These are phyloP conservation scores for Prunus davidiana DNA, from an alignment of 306 rosid genomes.

Conservation along the genomic window DNA sequence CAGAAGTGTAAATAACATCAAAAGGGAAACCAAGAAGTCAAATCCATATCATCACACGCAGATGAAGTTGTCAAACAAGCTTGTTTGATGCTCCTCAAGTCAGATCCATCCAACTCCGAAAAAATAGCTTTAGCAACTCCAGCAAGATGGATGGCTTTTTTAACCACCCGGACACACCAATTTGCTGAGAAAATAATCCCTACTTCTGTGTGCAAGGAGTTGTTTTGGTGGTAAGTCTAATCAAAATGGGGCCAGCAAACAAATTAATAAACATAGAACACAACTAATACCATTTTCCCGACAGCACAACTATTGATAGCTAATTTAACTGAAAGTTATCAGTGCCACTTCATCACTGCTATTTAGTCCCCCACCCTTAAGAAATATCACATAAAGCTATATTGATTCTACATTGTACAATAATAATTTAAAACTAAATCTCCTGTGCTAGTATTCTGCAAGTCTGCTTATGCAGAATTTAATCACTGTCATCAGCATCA, in stretches of 20 bases:
- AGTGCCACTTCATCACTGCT: not conserved
- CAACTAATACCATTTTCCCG: not conserved
- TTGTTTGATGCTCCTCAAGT: not conserved
- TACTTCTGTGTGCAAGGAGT: not conserved
- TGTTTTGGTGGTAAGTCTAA: not conserved
- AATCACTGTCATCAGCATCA: constrained; percentile 12
- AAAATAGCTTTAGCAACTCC: not conserved
- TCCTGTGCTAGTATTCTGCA: constrained; percentile 1
- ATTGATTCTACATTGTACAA: constrained; percentile 14
- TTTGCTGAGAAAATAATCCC: not conserved
- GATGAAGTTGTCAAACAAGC: not conserved
- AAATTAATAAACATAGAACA: not conserved
- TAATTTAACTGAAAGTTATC: not conserved
- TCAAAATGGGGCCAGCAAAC: not conserved
- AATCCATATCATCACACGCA: not conserved
- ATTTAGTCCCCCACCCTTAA: constrained; percentile 1
- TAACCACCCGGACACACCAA: constrained; percentile 1
- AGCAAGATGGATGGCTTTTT: not conserved
- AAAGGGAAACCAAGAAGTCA: not conserved
- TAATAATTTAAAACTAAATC: not conserved
- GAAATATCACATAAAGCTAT: constrained; percentile 4
- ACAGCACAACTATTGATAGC: not conserved
- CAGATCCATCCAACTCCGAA: not conserved
- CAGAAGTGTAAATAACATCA: not conserved
- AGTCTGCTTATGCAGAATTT: not conserved